A percentile compares a stretch with the other conserved stretches of the same genome.
Conservation (phyloP, 2,329 filamentous ascomycete species). For the Sphaceloma murrayae region DNA sequence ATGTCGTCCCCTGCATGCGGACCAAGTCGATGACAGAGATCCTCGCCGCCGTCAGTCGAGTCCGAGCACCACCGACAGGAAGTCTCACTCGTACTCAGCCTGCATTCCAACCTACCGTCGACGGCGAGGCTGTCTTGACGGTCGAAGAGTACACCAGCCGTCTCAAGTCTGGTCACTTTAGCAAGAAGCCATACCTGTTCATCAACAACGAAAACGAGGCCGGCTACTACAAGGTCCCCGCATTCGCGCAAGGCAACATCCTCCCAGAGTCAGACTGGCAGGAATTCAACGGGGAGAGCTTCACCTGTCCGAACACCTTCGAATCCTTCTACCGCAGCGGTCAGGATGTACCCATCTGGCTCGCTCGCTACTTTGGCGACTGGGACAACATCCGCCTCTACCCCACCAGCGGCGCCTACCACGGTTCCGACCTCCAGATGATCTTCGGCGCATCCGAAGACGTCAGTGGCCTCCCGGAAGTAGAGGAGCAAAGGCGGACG, state of each 20-base stretch:
- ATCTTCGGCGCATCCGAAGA: slow-evolving; percentile 27
- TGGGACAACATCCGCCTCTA: slow-evolving; percentile 42
- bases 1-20: slow-evolving; percentile 21
- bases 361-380: slow-evolving; percentile 42
- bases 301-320: slow-evolving; percentile 35
- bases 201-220: slow-evolving; percentile 41
- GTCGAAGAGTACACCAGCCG: slow-evolving; percentile 22
- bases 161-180: slow-evolving; percentile 27
- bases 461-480: slow-evolving; percentile 23
- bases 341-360: slow-evolving; percentile 35
- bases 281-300: slow-evolving; percentile 20
- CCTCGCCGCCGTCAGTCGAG: slow-evolving; percentile 19
- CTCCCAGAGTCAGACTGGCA: slow-evolving; percentile 31
- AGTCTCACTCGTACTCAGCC: slow-evolving; percentile 25
- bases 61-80: slow-evolving; percentile 19
- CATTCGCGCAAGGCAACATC: slow-evolving; percentile 31
- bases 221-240: slow-evolving; percentile 39
- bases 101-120: slow-evolving; percentile 23
- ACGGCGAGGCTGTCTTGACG: slow-evolving; percentile 24
- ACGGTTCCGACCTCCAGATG: slow-evolving; percentile 30
- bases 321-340: slow-evolving; percentile 31
- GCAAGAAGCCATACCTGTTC: slow-evolving; percentile 34
- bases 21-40: slow-evolving; percentile 20
- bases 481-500: slow-evolving; percentile 18
- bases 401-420: slow-evolving; percentile 40